A percentile compares a stretch with the other conserved stretches of the same genome.
These are phyloP conservation scores for Fusarium domesticum DNA, from an alignment of 2,329 filamentous ascomycete genomes.

Conservation along the genomic window DNA sequence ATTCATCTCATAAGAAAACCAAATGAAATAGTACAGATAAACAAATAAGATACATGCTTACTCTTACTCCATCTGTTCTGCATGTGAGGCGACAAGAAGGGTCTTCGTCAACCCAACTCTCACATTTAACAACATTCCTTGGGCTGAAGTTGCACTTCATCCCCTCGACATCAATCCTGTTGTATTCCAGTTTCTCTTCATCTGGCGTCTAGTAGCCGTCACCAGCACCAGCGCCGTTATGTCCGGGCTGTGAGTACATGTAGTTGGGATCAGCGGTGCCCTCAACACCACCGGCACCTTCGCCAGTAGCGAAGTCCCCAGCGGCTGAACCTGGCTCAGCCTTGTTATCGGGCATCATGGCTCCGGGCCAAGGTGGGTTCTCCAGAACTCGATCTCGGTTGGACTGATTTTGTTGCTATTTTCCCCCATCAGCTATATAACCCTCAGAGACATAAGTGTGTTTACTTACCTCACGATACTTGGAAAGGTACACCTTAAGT, in stretches of 20 bases:
- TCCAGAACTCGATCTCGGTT: conserved; percentile 41
- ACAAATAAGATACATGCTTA: no score
- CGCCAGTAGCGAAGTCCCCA: conserved; percentile 43
- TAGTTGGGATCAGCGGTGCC: conserved; percentile 44
- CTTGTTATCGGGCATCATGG: conserved; percentile 35
- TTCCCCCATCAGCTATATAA: conserved; percentile 9
- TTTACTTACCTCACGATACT: conserved; percentile 87
- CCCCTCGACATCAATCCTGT: no score
- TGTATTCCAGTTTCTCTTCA: no score
- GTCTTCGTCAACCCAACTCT: no score
- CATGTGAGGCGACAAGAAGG: no score
- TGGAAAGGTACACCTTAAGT: conserved; percentile 94
- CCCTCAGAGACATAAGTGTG: not conserved
- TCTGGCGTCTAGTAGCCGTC: conserved; percentile 48
- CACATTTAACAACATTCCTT: no score
- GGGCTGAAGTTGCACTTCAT: no score
- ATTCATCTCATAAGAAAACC: no score
- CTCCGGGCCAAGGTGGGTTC: conserved; percentile 31
- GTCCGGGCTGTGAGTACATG: conserved; percentile 55
- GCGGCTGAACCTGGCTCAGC: conserved; percentile 29
- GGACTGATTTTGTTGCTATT: conserved; percentile 42
- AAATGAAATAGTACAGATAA: no score
- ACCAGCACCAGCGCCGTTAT: conserved; percentile 55
- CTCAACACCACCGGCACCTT: conserved; percentile 41
- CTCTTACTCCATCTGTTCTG: no score